Percentiles rank a stretch among this genome's conserved stretches.
phyloP scores from a whole-genome alignment of 2,329 filamentous ascomycete genomes.

The Talaromyces sp. region DNA sequence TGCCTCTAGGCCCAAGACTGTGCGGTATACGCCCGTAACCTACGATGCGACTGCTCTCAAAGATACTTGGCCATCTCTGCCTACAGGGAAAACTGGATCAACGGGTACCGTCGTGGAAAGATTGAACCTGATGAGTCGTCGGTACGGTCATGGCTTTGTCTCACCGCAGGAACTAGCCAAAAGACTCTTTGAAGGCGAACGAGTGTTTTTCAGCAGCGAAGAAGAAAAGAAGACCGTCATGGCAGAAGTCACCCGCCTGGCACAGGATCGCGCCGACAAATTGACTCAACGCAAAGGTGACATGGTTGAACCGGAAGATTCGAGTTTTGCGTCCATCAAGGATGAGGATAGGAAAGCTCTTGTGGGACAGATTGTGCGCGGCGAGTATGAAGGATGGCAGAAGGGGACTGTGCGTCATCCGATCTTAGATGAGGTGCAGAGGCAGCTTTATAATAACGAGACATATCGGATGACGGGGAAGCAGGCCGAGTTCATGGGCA shows the following conservation, averaged over 20 bases:
- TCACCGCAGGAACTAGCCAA: slow-evolving; percentile 36
- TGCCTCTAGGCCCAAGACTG: slow-evolving; percentile 28
- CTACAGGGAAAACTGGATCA: slow-evolving; percentile 28
- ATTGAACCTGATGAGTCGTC: slow-evolving; percentile 33
- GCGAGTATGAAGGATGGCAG: slow-evolving; percentile 30
- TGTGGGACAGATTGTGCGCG: slow-evolving; percentile 31
- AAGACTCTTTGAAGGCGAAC: slow-evolving; percentile 36
- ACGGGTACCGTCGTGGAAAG: slow-evolving; percentile 34
- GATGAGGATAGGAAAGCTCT: slow-evolving; percentile 28
- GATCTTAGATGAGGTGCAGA: slow-evolving; percentile 32
- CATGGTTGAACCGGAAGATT: slow-evolving; percentile 32
- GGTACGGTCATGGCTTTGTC: slow-evolving; percentile 34
- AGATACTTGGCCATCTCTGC: slow-evolving; percentile 40
- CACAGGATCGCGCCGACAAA: slow-evolving; percentile 31
- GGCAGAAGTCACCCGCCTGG: slow-evolving; percentile 33
- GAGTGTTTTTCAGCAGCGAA: slow-evolving; percentile 36
- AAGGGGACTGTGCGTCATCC: slow-evolving; percentile 22
- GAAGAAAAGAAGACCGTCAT: slow-evolving; percentile 37
- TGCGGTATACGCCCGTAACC: slow-evolving; percentile 34
- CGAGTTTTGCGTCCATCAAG: slow-evolving; percentile 28
- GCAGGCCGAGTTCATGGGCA: slow-evolving; percentile 35
- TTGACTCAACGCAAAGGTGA: slow-evolving; percentile 37
- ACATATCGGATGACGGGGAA: slow-evolving; percentile 40
- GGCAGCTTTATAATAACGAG: slow-evolving; percentile 39
- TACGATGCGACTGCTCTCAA: slow-evolving; percentile 31